Percentiles rank a stretch among this genome's conserved stretches.
Conservation (phyloP, 768 basidiomycete species). For the Tricholoma sp. region DNA sequence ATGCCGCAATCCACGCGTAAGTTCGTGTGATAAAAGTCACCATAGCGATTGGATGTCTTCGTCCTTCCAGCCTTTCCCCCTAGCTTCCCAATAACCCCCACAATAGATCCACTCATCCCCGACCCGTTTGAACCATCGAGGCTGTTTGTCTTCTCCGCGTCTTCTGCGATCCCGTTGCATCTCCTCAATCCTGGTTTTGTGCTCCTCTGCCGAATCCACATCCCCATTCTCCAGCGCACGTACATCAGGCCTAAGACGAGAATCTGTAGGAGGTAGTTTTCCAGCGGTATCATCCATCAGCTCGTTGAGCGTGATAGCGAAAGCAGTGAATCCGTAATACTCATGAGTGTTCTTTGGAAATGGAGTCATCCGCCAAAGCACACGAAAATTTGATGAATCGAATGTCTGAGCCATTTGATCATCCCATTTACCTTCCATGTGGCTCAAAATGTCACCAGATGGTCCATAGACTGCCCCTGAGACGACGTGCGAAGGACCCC, state of each 20-base stretch:
- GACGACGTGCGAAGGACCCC: constrained; percentile 74
- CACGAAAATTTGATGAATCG: constrained; percentile 61
- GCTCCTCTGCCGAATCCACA: constrained; percentile 62
- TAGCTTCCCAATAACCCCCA: constrained; percentile 83
- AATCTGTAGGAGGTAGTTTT: constrained; percentile 75
- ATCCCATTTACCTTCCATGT: constrained; percentile 89
- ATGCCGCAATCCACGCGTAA: neutral
- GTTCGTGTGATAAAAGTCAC: constrained; percentile 33
- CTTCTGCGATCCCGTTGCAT: constrained; percentile 69
- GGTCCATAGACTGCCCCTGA: constrained; percentile 52
- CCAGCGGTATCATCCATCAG: constrained; percentile 60
- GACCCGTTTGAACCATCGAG: constrained; percentile 72
- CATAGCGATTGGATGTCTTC: constrained; percentile 49
- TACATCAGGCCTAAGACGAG: constrained; percentile 77
- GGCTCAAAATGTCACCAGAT: constrained; percentile 49
- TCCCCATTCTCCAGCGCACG: constrained; percentile 78
- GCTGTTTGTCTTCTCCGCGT: constrained; percentile 50
- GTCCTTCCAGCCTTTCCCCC: constrained; percentile 59
- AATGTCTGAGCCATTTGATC: constrained; percentile 69
- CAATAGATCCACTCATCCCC: constrained; percentile 70
- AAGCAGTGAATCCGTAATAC: constrained; percentile 81
- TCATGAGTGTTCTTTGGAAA: constrained; percentile 69
- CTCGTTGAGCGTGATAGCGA: constrained; percentile 78
- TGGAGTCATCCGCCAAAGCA: constrained; percentile 73
- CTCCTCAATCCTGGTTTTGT: constrained; percentile 72